A percentile compares a stretch with the other conserved stretches of the same genome.
phyloP scores from a whole-genome alignment of 148 eudicot species.

The Diospyros kaki region DNA sequence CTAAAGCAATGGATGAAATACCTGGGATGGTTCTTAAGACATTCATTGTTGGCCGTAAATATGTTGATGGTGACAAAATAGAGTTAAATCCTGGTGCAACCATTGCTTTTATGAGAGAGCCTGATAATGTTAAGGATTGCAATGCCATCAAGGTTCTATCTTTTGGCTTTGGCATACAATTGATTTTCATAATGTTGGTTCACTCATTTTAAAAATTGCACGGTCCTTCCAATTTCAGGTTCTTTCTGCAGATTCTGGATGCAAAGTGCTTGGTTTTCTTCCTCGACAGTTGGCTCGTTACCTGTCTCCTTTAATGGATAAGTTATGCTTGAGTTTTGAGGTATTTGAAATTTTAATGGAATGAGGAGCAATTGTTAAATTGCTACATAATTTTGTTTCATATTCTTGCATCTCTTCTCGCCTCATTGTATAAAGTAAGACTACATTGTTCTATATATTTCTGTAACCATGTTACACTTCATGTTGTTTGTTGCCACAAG shows the following conservation, averaged over 20 bases:
- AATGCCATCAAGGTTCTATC: conserved; percentile 79
- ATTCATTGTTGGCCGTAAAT: conserved; percentile 77
- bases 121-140: conserved; percentile 62
- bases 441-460: neutral
- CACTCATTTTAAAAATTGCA: conserved; percentile 14
- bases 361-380: neutral
- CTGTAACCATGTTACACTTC: neutral
- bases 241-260: conserved; percentile 45
- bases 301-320: conserved; percentile 77
- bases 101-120: conserved; percentile 57
- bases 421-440: neutral
- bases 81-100: conserved; percentile 46
- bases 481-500: neutral
- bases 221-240: conserved; percentile 48
- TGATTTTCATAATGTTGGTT: neutral
- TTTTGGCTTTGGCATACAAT: conserved; percentile 10
- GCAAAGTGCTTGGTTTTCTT: conserved; percentile 60
- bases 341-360: neutral
- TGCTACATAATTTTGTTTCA: neutral
- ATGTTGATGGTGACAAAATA: conserved; percentile 44
- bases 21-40: conserved; percentile 46
- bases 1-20: conserved; percentile 28
- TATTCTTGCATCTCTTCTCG: neutral
- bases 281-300: conserved; percentile 68
- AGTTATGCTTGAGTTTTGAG: conserved; percentile 18